Conservation (phyloP, 345 rosid species). For the Moricandia arvensis region DNA sequence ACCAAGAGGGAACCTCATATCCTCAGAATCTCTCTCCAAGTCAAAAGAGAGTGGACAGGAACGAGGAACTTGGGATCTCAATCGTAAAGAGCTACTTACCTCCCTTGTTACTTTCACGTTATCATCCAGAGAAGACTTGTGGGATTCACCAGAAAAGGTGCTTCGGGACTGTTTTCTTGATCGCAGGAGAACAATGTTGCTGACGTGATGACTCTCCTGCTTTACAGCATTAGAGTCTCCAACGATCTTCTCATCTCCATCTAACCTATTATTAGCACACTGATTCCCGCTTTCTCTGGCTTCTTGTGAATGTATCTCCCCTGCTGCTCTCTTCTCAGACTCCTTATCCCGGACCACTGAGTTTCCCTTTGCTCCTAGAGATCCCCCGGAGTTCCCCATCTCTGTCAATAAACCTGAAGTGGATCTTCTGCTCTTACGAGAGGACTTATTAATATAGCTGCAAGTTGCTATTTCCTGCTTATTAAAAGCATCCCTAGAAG, state of each 20-base stretch:
- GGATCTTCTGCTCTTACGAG: conserved; percentile 24
- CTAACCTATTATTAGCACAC: conserved; percentile 22
- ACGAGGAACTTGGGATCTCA: conserved; percentile 42
- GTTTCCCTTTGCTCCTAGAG: conserved; percentile 6
- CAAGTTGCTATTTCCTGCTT: conserved; percentile 37
- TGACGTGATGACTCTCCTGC: conserved; percentile 24
- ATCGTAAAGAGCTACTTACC: conserved; percentile 36
- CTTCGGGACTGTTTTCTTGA: conserved; percentile 42
- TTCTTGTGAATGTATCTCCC: conserved; percentile 17
- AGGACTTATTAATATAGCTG: conserved; percentile 38
- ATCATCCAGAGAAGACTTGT: conserved; percentile 25
- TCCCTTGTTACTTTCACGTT: conserved; percentile 28
- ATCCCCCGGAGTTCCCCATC: conserved; percentile 34
- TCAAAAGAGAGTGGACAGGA: conserved; percentile 54
- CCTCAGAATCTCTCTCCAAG: conserved; percentile 32
- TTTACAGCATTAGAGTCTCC: conserved; percentile 32
- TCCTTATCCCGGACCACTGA: conserved; percentile 16
- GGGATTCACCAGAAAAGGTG: conserved; percentile 27
- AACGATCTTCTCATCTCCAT: conserved; percentile 37
- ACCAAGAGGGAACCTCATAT: conserved; percentile 33
- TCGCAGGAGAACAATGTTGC: conserved; percentile 47
- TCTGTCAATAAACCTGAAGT: conserved; percentile 32
- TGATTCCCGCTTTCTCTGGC: conserved; percentile 13
- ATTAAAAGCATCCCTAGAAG: conserved; percentile 46
- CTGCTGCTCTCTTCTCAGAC: conserved; percentile 38